Base-by-base conservation (phyloP, 73 alveolate genomes). In the Symbiodinium pilosum region DNA sequence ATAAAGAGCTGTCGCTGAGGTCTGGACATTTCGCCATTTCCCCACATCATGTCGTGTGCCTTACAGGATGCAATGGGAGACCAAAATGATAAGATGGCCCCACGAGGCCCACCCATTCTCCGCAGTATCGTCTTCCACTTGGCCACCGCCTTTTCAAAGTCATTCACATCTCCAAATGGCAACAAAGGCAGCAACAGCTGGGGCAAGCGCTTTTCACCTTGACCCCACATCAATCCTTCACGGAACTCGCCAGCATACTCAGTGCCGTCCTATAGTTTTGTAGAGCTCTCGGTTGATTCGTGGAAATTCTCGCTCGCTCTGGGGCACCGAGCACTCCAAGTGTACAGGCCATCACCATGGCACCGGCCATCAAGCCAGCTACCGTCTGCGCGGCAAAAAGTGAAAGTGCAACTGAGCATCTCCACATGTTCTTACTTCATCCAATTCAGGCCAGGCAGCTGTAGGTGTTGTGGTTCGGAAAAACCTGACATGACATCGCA, bases 221-320 rank as follows among this genome's bases (percentile, higher is more conserved):
- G 96, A 18, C 96, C 96, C 96, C 96, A 91, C n/a, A 54, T 83
- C 21, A 42, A 43, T 2, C 96, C 96, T n/a, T 91, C 88, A 42
- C 96, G 96, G 77, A 91, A 91, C 75, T 91, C 88, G 24, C 96
- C 96, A n/a, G 96, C 96, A 91, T 91, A 91, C 51, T 91, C 96
- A 2, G 96, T 68, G 52, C 96, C 96, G 69, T 91, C 96, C 96
- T 91, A 18, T 43, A 52, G 28, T 38, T 30, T n/a, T n/a, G n/a
- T n/a, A n/a, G n/a, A n/a, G 85, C 9, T 14, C 39, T 28, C 43
- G 3, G 43, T 12, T 18, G 21, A 16, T 44, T 30, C 36, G 24
- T 12, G 39, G 73, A 26, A 28, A 14, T 34, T 18, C 1, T 41
- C n/a, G 24, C 41, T 39, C 43, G 28, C 44, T 36, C 18, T n/a